Conservation (phyloP, 1,284 basidiomycete genomes). For the Malassezia restricta region DNA sequence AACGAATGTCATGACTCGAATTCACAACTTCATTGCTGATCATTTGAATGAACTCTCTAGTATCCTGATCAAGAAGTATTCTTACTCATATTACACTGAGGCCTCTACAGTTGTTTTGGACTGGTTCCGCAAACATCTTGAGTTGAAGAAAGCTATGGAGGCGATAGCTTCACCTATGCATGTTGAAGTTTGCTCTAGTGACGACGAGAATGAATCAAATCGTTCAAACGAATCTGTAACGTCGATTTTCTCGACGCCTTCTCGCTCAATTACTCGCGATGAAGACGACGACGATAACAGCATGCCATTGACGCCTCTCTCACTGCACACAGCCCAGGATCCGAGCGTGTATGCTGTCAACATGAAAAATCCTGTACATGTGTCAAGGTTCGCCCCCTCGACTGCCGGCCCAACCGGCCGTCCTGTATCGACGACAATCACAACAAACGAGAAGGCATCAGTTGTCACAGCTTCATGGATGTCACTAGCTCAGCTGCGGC, state of each 20-base stretch:
- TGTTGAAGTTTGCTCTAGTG: constrained; percentile 16
- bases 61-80: constrained; percentile 92
- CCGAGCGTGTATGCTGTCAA: not conserved
- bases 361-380: not conserved
- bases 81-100: constrained; percentile 82
- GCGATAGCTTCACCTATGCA: constrained; percentile 8
- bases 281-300: constrained; percentile 41
- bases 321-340: constrained; percentile 38
- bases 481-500: constrained; percentile 4
- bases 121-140: constrained; percentile 55
- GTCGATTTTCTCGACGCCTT: constrained; percentile 40
- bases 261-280: constrained; percentile 36
- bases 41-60: constrained; percentile 80
- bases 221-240: constrained; percentile 30
- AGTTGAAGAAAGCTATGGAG: constrained; percentile 16
- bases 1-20: constrained; percentile 2
- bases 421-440: not conserved
- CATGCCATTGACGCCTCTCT: constrained; percentile 43
- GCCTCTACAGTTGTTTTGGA: constrained; percentile 82
- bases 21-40: constrained; percentile 58
- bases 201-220: constrained; percentile 33
- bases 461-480: not conserved
- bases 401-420: not conserved
- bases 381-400: not conserved
- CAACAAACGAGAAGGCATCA: not conserved